Conservation (phyloP, 192 early-diverging fungal genomes). For the Haplosporangium gracile region DNA sequence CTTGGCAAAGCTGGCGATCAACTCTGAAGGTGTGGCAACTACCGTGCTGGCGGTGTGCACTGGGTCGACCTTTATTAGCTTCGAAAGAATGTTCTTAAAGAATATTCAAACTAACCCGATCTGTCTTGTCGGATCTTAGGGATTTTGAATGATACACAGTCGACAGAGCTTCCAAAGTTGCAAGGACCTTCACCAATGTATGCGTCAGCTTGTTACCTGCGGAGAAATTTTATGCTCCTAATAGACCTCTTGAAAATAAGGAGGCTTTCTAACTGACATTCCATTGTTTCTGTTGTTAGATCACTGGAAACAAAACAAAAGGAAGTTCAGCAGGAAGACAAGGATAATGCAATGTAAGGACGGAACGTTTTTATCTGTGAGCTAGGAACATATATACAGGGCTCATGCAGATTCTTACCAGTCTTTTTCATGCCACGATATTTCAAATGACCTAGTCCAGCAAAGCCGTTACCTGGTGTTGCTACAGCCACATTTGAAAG, state of each 20-base stretch:
- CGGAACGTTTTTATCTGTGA: no score
- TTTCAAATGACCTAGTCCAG: not conserved
- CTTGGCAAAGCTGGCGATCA: constrained; percentile 34
- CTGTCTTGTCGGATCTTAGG: constrained; percentile 7
- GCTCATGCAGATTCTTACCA: not conserved
- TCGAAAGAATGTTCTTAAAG: not conserved
- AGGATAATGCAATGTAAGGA: not conserved
- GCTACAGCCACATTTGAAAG: not conserved
- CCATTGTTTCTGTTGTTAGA: constrained; percentile 6
- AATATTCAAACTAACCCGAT: not conserved
- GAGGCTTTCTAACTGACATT: not conserved
- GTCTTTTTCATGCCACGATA: not conserved
- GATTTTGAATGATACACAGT: constrained; percentile 37
- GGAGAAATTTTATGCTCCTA: no score
- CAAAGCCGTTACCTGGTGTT: not conserved
- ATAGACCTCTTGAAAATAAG: not conserved
- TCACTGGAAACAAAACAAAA: constrained; percentile 40
- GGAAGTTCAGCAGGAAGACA: constrained; percentile 30
- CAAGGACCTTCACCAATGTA: constrained; percentile 55
- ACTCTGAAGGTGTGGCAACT: constrained; percentile 26
- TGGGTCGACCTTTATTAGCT: no score
- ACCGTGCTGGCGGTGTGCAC: no score
- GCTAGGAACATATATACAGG: no score
- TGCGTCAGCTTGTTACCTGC: not conserved
- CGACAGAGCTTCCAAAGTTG: constrained; percentile 36